A percentile compares a stretch with the other conserved stretches of the same genome.
Conservation (phyloP, 768 basidiomycete species). For the Leccinum obscurum region DNA sequence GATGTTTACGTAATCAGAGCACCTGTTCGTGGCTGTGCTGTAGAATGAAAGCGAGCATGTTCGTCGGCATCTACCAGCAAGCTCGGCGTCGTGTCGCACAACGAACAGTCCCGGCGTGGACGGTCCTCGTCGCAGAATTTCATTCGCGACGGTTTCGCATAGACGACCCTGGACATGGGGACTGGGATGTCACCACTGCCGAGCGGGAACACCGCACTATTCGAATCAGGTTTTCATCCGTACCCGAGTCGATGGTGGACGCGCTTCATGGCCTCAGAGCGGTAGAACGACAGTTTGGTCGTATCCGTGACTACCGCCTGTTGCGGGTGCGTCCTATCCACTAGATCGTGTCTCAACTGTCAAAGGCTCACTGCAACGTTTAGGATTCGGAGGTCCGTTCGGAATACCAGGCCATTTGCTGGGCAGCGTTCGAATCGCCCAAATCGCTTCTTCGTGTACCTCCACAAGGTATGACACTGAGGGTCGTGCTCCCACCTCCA, state of each 20-base stretch:
- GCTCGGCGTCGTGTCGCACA: conserved; percentile 7
- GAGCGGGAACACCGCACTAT: conserved; percentile 31
- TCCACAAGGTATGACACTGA: conserved; percentile 29
- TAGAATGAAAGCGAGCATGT: conserved; percentile 11
- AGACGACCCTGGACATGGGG: conserved; percentile 24
- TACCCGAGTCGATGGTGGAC: conserved; percentile 48
- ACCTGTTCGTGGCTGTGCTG: conserved; percentile 18
- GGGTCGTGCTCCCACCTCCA: conserved; percentile 30
- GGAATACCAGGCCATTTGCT: conserved; percentile 43
- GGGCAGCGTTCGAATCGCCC: conserved; percentile 47
- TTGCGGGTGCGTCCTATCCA: conserved; percentile 38
- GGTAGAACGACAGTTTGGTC: conserved; percentile 56
- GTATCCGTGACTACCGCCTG: conserved; percentile 44
- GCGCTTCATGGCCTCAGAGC: conserved; percentile 52
- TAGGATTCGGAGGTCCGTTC: conserved; percentile 51
- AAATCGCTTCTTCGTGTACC: conserved; percentile 41
- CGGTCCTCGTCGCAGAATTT: neutral
- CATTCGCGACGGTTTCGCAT: conserved; percentile 20
- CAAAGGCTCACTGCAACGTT: neutral
- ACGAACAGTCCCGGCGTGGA: neutral
- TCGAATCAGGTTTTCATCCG: conserved; percentile 41
- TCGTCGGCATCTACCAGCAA: conserved; percentile 13
- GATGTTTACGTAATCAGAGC: conserved; percentile 24
- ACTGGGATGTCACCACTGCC: conserved; percentile 10
- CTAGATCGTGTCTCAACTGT: neutral